Conservation (phyloP, 306 rosid genomes). For the Myrica gale region DNA sequence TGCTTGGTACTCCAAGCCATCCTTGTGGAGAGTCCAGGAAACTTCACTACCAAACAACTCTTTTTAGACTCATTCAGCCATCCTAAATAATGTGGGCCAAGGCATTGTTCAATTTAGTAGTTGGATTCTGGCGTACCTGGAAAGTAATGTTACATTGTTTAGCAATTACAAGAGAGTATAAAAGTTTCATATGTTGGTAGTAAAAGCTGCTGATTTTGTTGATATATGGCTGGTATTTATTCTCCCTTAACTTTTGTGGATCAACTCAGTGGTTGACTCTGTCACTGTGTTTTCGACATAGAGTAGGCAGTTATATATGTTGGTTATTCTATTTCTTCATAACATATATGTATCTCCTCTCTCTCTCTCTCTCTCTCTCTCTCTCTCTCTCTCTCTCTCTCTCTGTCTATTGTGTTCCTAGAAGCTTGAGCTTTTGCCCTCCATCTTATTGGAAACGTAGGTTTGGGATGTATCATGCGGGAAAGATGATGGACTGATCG, state of each 20-base stretch:
- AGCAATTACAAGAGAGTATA: neutral
- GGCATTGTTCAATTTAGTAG: slow-evolving; percentile 1
- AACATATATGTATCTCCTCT: neutral
- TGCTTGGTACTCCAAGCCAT: neutral
- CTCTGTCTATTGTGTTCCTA: neutral
- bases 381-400: too few species aligned
- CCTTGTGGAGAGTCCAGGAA: neutral
- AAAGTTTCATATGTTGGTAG: neutral
- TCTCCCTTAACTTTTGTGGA: neutral
- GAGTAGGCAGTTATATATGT: neutral
- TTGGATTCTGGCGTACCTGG: neutral
- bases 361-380: too few species aligned
- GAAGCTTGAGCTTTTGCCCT: slow-evolving; percentile 1
- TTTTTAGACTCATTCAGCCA: neutral
- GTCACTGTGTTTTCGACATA: neutral
- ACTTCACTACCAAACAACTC: neutral
- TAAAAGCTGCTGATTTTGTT: neutral
- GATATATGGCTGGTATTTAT: neutral
- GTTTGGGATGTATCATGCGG: slow-evolving; percentile 97
- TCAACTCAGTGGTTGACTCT: neutral
- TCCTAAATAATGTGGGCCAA: neutral
- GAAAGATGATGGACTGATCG: slow-evolving; percentile 78
- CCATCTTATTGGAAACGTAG: slow-evolving; percentile 39
- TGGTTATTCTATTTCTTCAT: neutral
- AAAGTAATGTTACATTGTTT: neutral